These are phyloP conservation scores for Henckelia pumila DNA, from an alignment of 257 asterid genomes.

Conservation along the genomic window DNA sequence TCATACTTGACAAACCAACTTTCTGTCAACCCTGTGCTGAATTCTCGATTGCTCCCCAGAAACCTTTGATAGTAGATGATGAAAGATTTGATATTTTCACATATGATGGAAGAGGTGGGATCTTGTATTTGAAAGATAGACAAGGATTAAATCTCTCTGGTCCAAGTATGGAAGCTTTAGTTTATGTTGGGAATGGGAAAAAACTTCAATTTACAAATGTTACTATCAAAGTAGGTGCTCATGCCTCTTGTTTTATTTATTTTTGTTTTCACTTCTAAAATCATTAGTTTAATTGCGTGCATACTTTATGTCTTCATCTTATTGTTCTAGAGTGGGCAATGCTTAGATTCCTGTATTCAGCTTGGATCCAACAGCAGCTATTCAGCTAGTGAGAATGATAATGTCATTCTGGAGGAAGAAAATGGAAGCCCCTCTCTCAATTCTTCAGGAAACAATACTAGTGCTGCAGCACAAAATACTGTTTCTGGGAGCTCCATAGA, in stretches of 20 bases:
- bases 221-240: constrained; percentile 60
- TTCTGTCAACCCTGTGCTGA: constrained; percentile 67
- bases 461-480: constrained; percentile 38
- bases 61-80: constrained; percentile 83
- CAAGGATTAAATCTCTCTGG: constrained; percentile 50
- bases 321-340: constrained; percentile 61
- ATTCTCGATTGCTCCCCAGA: constrained; percentile 68
- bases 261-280: constrained; percentile 16
- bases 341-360: constrained; percentile 78
- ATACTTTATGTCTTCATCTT: constrained; percentile 25
- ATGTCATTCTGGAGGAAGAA: constrained; percentile 60
- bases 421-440: constrained; percentile 39
- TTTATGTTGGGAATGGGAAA: constrained; percentile 89
- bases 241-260: constrained; percentile 15
- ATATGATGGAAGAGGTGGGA: constrained; percentile 94
- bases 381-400: constrained; percentile 70
- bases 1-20: constrained; percentile 68
- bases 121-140: constrained; percentile 73
- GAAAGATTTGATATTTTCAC: constrained; percentile 71
- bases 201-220: constrained; percentile 83
- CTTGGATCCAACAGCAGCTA: constrained; percentile 91
- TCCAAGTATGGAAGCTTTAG: constrained; percentile 71
- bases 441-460: constrained; percentile 38
- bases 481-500: constrained; percentile 54
- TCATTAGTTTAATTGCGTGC: constrained; percentile 5